Evolutionary conservation across 1,284 basidiomycete species (phyloP), one percentile per base, ranked within the genome.

Genomic region (Neolentinus lepideus): DNA sequence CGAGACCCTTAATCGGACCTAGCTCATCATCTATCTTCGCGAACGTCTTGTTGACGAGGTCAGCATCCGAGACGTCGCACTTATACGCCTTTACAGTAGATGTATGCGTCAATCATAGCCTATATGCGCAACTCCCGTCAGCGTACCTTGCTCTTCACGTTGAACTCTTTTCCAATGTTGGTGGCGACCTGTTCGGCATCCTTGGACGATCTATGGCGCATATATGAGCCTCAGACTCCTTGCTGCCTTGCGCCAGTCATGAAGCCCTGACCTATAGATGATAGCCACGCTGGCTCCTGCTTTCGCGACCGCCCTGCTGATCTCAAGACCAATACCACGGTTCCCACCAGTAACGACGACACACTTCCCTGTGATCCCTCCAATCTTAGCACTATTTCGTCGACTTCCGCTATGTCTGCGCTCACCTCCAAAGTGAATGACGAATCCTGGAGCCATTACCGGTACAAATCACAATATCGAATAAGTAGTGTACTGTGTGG

Each of bases 311-410:
- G 75, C 74, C 46, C 66, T 65, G 55, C 74, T 72, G 57, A 73
- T 73, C 9, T 71, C 77, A n/a, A 60, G 63, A 2, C 80, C 80
- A 52, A 80, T 78, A 43, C 78, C 78, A 22, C 69, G 65, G 53
- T 69, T 72, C 2, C 77, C 78, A 4, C 74, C 76, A 0, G 74
- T 75, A 26, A 72, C 67, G 2, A 74, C 62, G 46, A 66, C 58
- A 27, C 64, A 66, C 56, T 68, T 69, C 11, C 62, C 68, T 69
- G 45, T 12, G 38, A 21, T 16, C 38, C 3, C 19, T 4, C 6
- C 16, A 6, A 8, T 21, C 38, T 16, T 6, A 16, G 16, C 38
- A 6, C 38, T 43, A 21, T n/a, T n/a, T 43, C 38, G 6, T 43
- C 8, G 12, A 16, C 16, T 9, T n/a, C 16, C 19, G 38, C 8